Evolutionary conservation across 768 basidiomycete species (phyloP), one percentile per base, ranked within the genome.

Genomic region (Gyrodon lividus): DNA sequence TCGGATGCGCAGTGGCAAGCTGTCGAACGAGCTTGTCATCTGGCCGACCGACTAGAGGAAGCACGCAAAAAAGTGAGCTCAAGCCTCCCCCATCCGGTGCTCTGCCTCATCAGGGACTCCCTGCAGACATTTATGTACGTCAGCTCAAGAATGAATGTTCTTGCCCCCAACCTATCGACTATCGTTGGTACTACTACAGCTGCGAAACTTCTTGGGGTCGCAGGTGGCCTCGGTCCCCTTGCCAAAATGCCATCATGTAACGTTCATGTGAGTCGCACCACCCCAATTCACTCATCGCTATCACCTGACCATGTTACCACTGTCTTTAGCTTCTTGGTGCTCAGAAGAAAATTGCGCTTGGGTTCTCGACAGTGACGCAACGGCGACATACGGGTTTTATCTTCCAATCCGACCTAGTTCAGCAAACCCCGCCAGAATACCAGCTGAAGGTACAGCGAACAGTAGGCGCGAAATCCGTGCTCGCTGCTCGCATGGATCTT

Each of bases 121-220:
- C 40, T 50, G 2, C 63, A 95, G 89, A 99, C 98, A 62, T 96
- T 98, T 74, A 87, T 90, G 78, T 99, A 98, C 81, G 97, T 99
- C 70, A 96, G 95, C 78, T 96, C 92, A 62, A 83, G 97, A 75
- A 98, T 99, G 92, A 92, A 92, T 74, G 83, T 93, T 51, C 87
- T 99, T 65, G 96, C 97, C 60, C 97, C 97, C 64, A 99, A 99
- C 72, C 83, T 99, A 67, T 96, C 94, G 64, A 88, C 91, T 71
- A 97, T 99, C 73, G 92, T 98, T 74, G 96, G 97, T 71, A 97
- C 97, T 52, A 93, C 90, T 62, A 96, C 94, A 78, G 97, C 97
- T 48, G 97, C 97, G 42, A 99, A 99, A 77, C 74, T 99, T 47
- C 84, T 99, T 35, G 97, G 97, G 67, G 92, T 98, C 46, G 94